Evolutionary conservation across 495 filamentous ascomycete genomes (phyloP), one percentile per base, ranked within the genome.

Genomic region (Podospora comata): DNA sequence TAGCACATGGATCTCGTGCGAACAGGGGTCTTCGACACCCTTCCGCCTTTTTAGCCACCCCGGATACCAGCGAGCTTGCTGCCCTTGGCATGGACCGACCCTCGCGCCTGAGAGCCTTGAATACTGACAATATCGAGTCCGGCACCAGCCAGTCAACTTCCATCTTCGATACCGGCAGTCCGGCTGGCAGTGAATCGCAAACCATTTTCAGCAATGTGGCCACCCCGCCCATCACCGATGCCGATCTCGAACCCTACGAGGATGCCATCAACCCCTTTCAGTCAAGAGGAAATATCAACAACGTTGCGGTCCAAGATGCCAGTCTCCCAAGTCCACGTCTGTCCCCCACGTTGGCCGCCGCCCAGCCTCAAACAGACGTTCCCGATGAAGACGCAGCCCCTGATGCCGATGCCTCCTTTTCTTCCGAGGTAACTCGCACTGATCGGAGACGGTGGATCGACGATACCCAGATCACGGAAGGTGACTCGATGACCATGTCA

Each of bases 251-350:
- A 32, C 79, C 81, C 27, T 80, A 82, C 68, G 80, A 72, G 34
- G 83, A 83, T 62, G 73, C 77, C 16, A 80, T 83, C 57, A 60
- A 73, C 76, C 53, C 61, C 76, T 63, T 63, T 1, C 76, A 76
- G n/a, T 71, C 79, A 58, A 74, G 85, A 27, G 81, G 84, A 39
- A 77, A 67, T 39, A 79, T 90, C 64, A 90, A 89, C 73, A 88
- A 88, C 2, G 78, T 84, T 30, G 87, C 88, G 32, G 87, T 87
- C 28, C 91, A 95, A 75, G 93, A 97, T 79, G 91, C 91, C 69
- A 97, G 92, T 76, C 82, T 99, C 62, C 96, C 96, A 39, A 98
- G 95, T 74, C 95, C 95, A 53, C 93, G 95, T 70, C 81, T 98
- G 60, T 98, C 96, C 20, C 95, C 95, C 1, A 94, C 96, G 48